These are phyloP conservation scores for Coemansia pectinata DNA, from an alignment of 192 early-diverging fungal species.

Conservation along the genomic window DNA sequence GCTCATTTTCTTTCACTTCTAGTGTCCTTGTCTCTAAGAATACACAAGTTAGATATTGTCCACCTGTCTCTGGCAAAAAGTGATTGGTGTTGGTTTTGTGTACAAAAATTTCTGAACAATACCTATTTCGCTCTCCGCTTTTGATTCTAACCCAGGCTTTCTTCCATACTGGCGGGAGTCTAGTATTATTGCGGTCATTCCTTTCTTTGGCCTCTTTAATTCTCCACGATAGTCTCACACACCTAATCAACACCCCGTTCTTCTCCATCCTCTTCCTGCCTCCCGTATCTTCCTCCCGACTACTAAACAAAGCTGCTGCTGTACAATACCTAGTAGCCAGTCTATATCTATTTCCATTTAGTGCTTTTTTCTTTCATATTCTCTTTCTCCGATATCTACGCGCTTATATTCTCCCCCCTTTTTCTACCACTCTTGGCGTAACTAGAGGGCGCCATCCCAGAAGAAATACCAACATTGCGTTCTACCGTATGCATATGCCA, in stretches of 20 bases:
- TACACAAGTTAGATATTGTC: background rate
- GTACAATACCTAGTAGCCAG: background rate
- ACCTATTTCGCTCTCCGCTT: background rate
- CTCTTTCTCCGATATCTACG: background rate
- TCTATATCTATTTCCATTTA: background rate
- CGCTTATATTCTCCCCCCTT: background rate
- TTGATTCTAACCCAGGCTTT: conserved; percentile 1
- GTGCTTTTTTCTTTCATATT: background rate
- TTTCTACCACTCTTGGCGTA: background rate
- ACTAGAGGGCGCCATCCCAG: background rate
- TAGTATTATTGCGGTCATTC: conserved; percentile 4
- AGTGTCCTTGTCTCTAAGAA: background rate
- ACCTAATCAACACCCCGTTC: background rate
- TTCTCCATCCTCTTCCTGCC: conserved; percentile 2
- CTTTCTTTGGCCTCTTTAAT: background rate
- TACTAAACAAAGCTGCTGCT: background rate
- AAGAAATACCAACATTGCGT: background rate
- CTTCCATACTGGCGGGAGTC: background rate
- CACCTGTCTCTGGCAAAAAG: background rate
- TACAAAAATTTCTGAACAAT: background rate
- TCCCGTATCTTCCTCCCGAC: background rate
- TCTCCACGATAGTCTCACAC: conserved; percentile 5
- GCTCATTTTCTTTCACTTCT: background rate
- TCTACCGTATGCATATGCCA: background rate
- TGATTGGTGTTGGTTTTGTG: background rate